phyloP scores from a whole-genome alignment of 2,329 filamentous ascomycete species.

The Fusarium avenaceum region DNA sequence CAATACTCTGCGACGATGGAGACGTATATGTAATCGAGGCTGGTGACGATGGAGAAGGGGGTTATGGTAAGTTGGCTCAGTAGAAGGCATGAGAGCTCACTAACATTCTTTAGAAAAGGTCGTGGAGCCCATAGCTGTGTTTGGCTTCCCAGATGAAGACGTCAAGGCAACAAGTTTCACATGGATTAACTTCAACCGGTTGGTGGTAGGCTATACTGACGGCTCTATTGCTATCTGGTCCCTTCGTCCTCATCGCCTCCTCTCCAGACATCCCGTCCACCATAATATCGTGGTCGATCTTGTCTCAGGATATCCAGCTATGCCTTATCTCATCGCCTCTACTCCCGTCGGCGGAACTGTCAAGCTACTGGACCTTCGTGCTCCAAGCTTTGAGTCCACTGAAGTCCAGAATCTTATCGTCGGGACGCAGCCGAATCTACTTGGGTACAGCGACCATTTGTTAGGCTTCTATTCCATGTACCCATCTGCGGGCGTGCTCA shows the following conservation, averaged over 20 bases:
- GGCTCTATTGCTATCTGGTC: slow-evolving; percentile 71
- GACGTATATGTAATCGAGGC: slow-evolving; percentile 64
- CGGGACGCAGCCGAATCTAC: slow-evolving; percentile 65
- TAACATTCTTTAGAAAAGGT: slow-evolving; percentile 59
- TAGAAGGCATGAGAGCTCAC: slow-evolving; percentile 6
- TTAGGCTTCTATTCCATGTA: slow-evolving; percentile 67
- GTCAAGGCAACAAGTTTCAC: slow-evolving; percentile 66
- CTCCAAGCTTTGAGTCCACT: slow-evolving; percentile 66
- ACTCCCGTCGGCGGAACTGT: slow-evolving; percentile 67
- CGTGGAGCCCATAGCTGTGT: slow-evolving; percentile 58
- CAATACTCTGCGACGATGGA: slow-evolving; percentile 65
- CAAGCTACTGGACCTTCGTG: slow-evolving; percentile 66
- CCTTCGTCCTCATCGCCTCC: slow-evolving; percentile 61
- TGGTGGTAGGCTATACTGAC: slow-evolving; percentile 69
- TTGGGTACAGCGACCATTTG: slow-evolving; percentile 68
- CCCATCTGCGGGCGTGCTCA: slow-evolving; percentile 66
- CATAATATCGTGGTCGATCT: slow-evolving; percentile 68
- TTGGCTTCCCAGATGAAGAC: slow-evolving; percentile 63
- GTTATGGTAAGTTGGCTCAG: slow-evolving; percentile 56
- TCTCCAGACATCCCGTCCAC: slow-evolving; percentile 68
- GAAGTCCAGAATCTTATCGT: slow-evolving; percentile 66
- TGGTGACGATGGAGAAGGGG: slow-evolving; percentile 50
- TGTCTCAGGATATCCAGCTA: slow-evolving; percentile 67
- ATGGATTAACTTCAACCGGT: slow-evolving; percentile 68
- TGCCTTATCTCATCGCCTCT: slow-evolving; percentile 68